phyloP scores from a whole-genome alignment of 179 eudicot species.

The Beta corolliflora region DNA sequence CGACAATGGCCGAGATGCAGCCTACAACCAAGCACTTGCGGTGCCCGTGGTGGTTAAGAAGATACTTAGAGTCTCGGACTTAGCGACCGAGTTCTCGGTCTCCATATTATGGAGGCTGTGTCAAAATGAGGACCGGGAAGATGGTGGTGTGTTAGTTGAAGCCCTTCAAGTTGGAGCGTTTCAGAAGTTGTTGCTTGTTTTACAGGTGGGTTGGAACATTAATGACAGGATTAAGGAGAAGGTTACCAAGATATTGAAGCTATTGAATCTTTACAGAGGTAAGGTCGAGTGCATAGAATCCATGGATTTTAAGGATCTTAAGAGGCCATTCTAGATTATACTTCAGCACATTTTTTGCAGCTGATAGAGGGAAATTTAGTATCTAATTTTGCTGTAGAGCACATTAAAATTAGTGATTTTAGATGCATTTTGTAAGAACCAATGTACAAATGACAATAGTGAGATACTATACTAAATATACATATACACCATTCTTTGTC shows the following conservation, averaged over 20 bases:
- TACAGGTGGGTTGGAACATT: constrained; percentile 66
- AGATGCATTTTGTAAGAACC: neutral
- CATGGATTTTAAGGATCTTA: constrained; percentile 69
- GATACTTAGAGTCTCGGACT: constrained; percentile 61
- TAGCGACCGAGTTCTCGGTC: constrained; percentile 72
- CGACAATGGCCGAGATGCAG: constrained; percentile 45
- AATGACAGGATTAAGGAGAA: constrained; percentile 62
- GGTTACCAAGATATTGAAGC: constrained; percentile 62
- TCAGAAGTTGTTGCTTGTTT: constrained; percentile 66
- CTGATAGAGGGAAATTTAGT: neutral
- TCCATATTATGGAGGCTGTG: constrained; percentile 61
- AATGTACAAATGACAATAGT: constrained; percentile 23
- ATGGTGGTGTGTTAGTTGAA: constrained; percentile 50
- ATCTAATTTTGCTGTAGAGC: constrained; percentile 29
- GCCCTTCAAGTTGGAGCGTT: constrained; percentile 84
- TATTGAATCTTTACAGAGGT: constrained; percentile 54
- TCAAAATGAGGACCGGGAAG: constrained; percentile 40
- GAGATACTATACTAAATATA: neutral
- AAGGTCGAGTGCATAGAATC: constrained; percentile 71
- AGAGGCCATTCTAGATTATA: constrained; percentile 53
- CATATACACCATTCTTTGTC: constrained; percentile 10
- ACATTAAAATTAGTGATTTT: constrained; percentile 17
- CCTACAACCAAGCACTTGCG: constrained; percentile 43
- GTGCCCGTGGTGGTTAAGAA: constrained; percentile 79
- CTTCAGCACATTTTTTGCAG: neutral